A percentile compares a stretch with the other conserved stretches of the same genome.
Evolutionary conservation across 495 filamentous ascomycete species (phyloP).

Genomic region (Sordaria brevicollis): DNA sequence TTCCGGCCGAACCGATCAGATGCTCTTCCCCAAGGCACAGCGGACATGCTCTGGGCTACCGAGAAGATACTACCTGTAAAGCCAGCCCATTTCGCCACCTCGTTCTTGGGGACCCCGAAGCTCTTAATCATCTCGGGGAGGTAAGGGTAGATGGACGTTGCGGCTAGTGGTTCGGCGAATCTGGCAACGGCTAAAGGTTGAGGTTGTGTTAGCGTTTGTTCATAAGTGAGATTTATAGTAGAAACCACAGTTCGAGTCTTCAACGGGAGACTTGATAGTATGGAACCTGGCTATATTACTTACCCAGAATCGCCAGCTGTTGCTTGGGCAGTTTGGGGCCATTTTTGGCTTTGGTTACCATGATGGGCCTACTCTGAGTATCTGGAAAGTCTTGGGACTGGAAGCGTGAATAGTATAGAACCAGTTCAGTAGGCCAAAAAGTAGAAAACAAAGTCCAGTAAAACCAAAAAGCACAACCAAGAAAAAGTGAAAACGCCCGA

Average conservation of each 20-base stretch:
- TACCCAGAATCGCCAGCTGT: conserved; percentile 54
- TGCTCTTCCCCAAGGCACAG: conserved; percentile 67
- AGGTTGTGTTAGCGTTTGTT: conserved; percentile 14
- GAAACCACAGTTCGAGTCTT: background rate
- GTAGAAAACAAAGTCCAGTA: background rate
- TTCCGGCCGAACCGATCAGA: conserved; percentile 69
- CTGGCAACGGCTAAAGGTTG: conserved; percentile 51
- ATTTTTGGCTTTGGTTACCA: conserved; percentile 23
- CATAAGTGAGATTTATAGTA: background rate
- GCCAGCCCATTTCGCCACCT: conserved; percentile 70
- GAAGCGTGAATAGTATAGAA: background rate
- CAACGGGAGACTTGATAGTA: background rate
- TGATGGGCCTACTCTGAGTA: conserved; percentile 5
- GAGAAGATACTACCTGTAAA: conserved; percentile 65
- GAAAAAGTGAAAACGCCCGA: background rate
- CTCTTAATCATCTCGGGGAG: conserved; percentile 80
- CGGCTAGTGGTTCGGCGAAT: conserved; percentile 76
- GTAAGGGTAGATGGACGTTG: conserved; percentile 84
- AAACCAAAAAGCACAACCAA: background rate
- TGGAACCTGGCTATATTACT: conserved; percentile 14
- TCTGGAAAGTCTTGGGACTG: background rate
- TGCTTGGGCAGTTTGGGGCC: conserved; percentile 34
- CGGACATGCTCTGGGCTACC: conserved; percentile 59
- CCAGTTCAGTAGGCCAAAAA: background rate
- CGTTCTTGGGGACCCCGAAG: conserved; percentile 59